These are phyloP conservation scores for Entomortierella chlamydospora DNA, from an alignment of 192 early-diverging fungal genomes.

Conservation along the genomic window DNA sequence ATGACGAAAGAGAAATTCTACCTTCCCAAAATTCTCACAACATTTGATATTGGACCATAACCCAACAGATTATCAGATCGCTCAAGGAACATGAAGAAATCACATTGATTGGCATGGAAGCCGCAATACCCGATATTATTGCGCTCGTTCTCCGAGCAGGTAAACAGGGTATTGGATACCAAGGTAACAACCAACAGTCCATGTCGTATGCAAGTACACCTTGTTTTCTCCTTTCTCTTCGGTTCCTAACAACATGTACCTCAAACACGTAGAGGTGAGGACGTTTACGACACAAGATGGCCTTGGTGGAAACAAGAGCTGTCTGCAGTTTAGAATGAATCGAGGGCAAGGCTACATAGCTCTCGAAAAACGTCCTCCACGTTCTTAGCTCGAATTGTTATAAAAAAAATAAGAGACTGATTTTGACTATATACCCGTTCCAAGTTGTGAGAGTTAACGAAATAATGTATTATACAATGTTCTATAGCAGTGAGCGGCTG, in stretches of 20 bases:
- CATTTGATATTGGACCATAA: too few relatives aligned
- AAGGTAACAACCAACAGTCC: constrained; percentile 22
- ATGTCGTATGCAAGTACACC: too few relatives aligned
- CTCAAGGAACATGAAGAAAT: constrained; percentile 49
- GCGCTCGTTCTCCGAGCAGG: constrained; percentile 46
- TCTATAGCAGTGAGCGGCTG: background rate
- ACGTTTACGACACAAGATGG: constrained; percentile 52
- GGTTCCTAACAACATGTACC: too few relatives aligned
- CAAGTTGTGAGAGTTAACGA: background rate
- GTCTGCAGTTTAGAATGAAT: constrained; percentile 47
- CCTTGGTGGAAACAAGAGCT: constrained; percentile 53
- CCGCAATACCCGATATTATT: constrained; percentile 50
- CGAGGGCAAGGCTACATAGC: constrained; percentile 41
- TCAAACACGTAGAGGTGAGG: constrained; percentile 23
- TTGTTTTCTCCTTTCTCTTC: too few relatives aligned
- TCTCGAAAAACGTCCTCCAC: constrained; percentile 35
- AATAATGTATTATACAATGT: constrained; percentile 18
- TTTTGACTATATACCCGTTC: too few relatives aligned
- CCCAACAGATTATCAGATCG: constrained; percentile 28
- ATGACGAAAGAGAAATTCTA: background rate
- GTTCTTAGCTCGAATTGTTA: too few relatives aligned
- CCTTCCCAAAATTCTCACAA: background rate
- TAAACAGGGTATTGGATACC: constrained; percentile 38
- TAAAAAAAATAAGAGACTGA: too few relatives aligned
- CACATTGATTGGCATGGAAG: constrained; percentile 51